Conservation (phyloP, 75 land plant species). For the Cupressus sempervirens region DNA sequence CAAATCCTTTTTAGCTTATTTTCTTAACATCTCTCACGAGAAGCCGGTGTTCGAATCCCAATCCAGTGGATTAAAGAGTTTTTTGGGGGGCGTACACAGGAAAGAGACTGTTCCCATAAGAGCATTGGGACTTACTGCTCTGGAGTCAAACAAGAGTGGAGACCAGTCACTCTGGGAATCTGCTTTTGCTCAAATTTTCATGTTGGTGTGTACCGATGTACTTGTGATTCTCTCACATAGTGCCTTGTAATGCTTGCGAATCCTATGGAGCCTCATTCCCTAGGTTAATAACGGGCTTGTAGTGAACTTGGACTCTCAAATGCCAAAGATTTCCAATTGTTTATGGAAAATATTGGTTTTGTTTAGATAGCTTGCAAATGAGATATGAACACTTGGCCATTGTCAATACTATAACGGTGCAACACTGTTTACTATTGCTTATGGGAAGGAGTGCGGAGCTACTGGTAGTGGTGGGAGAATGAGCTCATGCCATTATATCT, state of each 20-base stretch:
- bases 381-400: conserved; percentile 1
- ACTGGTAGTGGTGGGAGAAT: conserved; percentile 8
- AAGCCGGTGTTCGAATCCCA: background rate
- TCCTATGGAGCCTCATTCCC: conserved; percentile 1
- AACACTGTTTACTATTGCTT: background rate
- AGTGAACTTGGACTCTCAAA: background rate
- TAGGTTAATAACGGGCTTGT: conserved; percentile 5
- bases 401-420: background rate
- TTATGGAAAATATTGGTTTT: background rate
- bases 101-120: background rate
- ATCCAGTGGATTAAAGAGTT: conserved; percentile 6
- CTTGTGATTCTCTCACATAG: conserved; percentile 10
- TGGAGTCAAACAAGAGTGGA: conserved; percentile 9
- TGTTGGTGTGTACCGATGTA: conserved; percentile 13
- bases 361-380: background rate
- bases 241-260: conserved; percentile 2
- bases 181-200: conserved; percentile 8
- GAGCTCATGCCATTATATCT: background rate
- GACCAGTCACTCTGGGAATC: conserved; percentile 8
- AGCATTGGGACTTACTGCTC: conserved; percentile 1
- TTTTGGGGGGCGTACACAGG: background rate
- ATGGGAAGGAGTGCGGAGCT: conserved; percentile 3
- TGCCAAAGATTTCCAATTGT: background rate
- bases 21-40: background rate
- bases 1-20: conserved; percentile 6